Evolutionary conservation across 2,329 filamentous ascomycete species (phyloP), one percentile per base, ranked within the genome.

Genomic region (Ceratocystis alfenasii): DNA sequence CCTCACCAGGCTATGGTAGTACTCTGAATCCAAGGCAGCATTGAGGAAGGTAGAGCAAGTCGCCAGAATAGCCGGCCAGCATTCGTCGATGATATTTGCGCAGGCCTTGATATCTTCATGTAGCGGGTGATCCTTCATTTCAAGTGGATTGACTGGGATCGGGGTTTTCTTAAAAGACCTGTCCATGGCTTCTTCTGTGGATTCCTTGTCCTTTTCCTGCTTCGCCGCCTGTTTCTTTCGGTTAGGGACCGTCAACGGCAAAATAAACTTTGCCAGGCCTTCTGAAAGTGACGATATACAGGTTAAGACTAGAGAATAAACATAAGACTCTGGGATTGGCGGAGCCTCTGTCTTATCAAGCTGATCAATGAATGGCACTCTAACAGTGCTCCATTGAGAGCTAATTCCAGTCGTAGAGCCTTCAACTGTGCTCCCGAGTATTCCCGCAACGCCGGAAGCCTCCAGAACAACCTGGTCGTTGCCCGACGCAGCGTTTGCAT

Each of bases 11-110:
- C 87, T 85, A 70, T 96, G 92, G 71, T 97, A 99, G 71, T 94
- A 96, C 64, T 96, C 91, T 0, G 90, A 88, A 73, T 99, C 94
- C 3, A 99, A 78, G 0, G 93, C 86, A 36, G 94, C 90, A 72
- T 95, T 95, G 20, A 99, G 78, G 72, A 97, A 99, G 0, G 93
- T 96, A 0, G 94, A 99, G 71, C 91, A 96, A 1, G 91, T 94
- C 0, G 94, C 93, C 62, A 99, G 82, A 48, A 97, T 87, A 12
- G 94, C 94, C 60, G 94, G 94, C 94, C 94, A 99, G 74, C 93
- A 97, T 70, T 89, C 83, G 3, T 95, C 90, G 28, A 99, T 88
- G 65, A 99, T 87, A 8, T 82, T 82, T 12, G 90, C 90, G 71
- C 90, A 93, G 1, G 85, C 84, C 71, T 86, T 84, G 66, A 97